Evolutionary conservation across 108 stramenopile species (phyloP).

Genomic region (Poteriospumella lacustris): DNA sequence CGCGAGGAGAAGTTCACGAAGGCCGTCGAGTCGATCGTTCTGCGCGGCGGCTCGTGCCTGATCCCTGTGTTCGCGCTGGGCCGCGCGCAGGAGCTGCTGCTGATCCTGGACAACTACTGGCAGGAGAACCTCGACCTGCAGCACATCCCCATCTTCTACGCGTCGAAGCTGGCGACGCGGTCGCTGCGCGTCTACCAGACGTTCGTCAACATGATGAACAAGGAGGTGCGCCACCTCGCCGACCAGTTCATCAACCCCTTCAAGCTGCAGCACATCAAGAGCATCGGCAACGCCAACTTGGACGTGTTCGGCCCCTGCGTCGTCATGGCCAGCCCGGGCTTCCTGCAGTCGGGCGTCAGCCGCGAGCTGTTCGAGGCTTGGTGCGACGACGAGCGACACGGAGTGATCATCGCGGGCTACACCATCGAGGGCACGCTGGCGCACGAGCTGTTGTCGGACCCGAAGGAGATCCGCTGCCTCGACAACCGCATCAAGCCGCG

Average conservation of each 20-base stretch:
- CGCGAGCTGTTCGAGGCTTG: constrained; percentile 93
- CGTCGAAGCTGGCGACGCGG: constrained; percentile 74
- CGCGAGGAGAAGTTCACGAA: constrained; percentile 87
- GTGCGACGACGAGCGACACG: constrained; percentile 89
- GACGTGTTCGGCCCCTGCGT: constrained; percentile 84
- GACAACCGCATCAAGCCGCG: constrained; percentile 79
- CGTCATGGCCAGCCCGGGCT: constrained; percentile 95
- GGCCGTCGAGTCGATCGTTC: constrained; percentile 74
- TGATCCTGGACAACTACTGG: constrained; percentile 98
- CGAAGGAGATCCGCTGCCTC: constrained; percentile 86
- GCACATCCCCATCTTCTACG: constrained; percentile 26
- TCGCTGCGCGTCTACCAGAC: constrained; percentile 95
- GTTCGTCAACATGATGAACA: constrained; percentile 98
- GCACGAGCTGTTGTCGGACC: constrained; percentile 83
- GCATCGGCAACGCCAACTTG: constrained; percentile 60
- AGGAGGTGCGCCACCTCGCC: constrained; percentile 54
- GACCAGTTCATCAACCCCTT: not conserved
- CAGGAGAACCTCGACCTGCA: constrained; percentile 83
- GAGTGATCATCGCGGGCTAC: constrained; percentile 94
- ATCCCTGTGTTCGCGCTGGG: constrained; percentile 96
- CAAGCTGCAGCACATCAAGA: constrained; percentile 71
- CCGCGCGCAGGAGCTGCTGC: constrained; percentile 71
- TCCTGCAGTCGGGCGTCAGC: constrained; percentile 89
- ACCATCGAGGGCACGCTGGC: constrained; percentile 96
- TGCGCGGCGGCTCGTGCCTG: constrained; percentile 82